Percentiles rank a stretch among this genome's conserved stretches.
Evolutionary conservation across 2,329 filamentous ascomycete genomes (phyloP).

Genomic region (Calonectria naviculata): DNA sequence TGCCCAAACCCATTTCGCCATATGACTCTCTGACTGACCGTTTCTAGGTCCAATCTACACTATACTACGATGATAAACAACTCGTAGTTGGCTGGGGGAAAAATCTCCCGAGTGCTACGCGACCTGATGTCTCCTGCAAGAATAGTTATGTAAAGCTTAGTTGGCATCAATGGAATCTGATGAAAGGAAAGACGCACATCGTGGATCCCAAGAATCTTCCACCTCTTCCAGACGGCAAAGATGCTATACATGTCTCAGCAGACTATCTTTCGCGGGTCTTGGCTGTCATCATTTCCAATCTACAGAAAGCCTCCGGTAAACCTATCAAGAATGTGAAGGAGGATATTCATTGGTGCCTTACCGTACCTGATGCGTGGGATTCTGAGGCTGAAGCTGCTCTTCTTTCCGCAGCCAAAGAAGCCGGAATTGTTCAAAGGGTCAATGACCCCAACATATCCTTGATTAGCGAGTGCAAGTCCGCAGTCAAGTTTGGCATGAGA

Average conservation of each 20-base stretch:
- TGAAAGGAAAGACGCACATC: slow-evolving; percentile 99
- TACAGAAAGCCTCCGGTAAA: slow-evolving; percentile 94
- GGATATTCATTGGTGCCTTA: slow-evolving; percentile 97
- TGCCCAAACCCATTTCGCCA: slow-evolving; percentile 49
- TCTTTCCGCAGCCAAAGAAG: slow-evolving; percentile 93
- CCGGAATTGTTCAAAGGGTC: slow-evolving; percentile 94
- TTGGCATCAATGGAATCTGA: slow-evolving; percentile 99
- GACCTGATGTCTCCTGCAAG: slow-evolving; percentile 96
- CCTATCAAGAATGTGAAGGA: slow-evolving; percentile 92
- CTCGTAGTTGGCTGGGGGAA: slow-evolving; percentile 99
- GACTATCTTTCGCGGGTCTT: slow-evolving; percentile 75
- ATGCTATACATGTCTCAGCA: slow-evolving; percentile 97
- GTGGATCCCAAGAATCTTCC: slow-evolving; percentile 94
- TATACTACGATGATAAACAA: slow-evolving; percentile 99
- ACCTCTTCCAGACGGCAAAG: slow-evolving; percentile 95
- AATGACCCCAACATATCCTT: slow-evolving; percentile 96
- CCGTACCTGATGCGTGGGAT: slow-evolving; percentile 99
- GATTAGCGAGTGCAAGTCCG: slow-evolving; percentile 95
- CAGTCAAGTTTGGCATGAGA: slow-evolving; percentile 97
- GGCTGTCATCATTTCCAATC: slow-evolving; percentile 75
- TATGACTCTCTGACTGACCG: background rate
- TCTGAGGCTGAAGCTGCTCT: slow-evolving; percentile 97
- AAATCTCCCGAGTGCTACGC: slow-evolving; percentile 95
- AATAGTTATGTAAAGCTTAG: slow-evolving; percentile 96
- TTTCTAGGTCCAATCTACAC: slow-evolving; percentile 90